Base-by-base conservation (phyloP, 306 rosid species). In the Lathyrus aphaca region DNA sequence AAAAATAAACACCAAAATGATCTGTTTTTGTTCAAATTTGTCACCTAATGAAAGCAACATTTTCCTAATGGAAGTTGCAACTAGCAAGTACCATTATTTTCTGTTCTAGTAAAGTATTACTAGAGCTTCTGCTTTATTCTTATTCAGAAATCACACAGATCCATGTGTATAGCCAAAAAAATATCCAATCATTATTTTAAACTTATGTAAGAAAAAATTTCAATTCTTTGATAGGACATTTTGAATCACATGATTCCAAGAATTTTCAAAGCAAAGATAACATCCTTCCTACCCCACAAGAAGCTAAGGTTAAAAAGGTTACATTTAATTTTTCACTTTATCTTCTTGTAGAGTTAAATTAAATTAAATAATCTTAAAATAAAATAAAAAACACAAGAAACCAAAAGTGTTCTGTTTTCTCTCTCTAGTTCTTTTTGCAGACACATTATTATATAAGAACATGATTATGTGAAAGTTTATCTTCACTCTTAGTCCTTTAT, bases 281-380 rank as follows among this genome's bases (percentile, higher is more conserved):
- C 51, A 71, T 48, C 72, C 80, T 74, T 48, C 72, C 80, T 74
- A 74, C 77, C 83, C 82, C 86, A 81, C 84, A 77, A 39, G 73
- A 73, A 25, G 62, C 64, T 74, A 13, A 50, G 3, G 73, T 16
- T 29, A 57, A 81, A 81, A 77, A 71, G 25, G 6, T 60, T 35
- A 38, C 57, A 32, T 73, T 45, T 46, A 61, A 77, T 27, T 10
- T 62, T 56, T 61, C 72, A 50, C 64, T 43, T 25, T 15, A 37
- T 32, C 10, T 2, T 15, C 29, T 25, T 25, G 29, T 3, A 25
- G 29, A 25, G 29, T 25, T 25, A 25, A 25, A 25, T 25, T 25
- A 25, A 56, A 19, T 15, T 30, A 66, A 69, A 70, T 4, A 55
- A 65, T 49, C 15, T 25, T 5, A 17, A 51, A 21, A 27, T 3